Base-by-base conservation (phyloP, 176 grass and related monocot genomes). In the Pontederia crassipes region DNA sequence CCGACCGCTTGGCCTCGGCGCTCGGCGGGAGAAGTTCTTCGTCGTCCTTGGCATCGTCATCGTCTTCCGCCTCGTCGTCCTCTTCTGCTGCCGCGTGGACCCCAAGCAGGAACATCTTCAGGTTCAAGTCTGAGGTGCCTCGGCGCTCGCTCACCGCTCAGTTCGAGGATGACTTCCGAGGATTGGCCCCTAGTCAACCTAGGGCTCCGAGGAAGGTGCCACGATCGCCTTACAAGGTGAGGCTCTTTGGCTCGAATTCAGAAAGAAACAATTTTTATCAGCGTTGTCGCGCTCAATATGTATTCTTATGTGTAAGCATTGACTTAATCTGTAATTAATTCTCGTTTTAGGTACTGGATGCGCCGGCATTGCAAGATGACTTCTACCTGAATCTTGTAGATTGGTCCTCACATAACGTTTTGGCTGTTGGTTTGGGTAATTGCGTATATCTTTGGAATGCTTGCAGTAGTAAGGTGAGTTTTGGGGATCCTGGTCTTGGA, bases 321-420 rank as follows among this genome's bases (percentile, higher is more conserved):
- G 20, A 52, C 72, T 77, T 77, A 60, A 28, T 50, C 60, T 29
- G 7, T n/a, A 26, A 12, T 53, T 45, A 4, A 55, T 28, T 18
- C 29, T 65, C 15, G 40, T 77, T 84, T 62, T 63, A 99, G 94
- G 94, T 93, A 63, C 58, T 99, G 15, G 94, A 99, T 75, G 94
- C 94, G 2, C 94, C 94, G 4, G 94, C 94, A 26, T 80, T 99
- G 68, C 94, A 93, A 75, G 94, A 99, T 16, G 94, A 99, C 75
- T 99, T 99, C 84, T 99, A 99, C 77, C 74, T 93, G 13, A 99
- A 99, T 66, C 94, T 99, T 11, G 88, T 99, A 10, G 94, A 99
- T 77, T 99, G 88, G 88, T 99, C 94, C 0, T 92, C 94, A n/a
- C 84, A 99, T 12, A 99, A 99, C 72, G 75, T 93, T 17, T 77